Base-by-base conservation (phyloP, 345 rosid species). In the Populus deltoides region DNA sequence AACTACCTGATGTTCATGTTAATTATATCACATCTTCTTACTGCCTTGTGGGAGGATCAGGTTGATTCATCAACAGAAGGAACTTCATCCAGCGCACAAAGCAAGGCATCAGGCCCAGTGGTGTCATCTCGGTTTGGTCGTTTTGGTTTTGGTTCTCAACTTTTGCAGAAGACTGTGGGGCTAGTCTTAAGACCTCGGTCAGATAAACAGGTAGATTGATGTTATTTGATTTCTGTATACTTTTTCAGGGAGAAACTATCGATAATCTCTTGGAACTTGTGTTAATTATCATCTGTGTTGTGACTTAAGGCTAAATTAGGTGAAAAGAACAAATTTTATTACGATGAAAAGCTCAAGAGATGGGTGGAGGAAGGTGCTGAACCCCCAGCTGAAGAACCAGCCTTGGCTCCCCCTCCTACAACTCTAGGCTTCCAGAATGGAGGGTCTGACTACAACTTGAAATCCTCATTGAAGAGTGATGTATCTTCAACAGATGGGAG, bases 361-460 rank as follows among this genome's bases (percentile, higher is more conserved):
- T 94, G 99, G 99, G 94, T 94, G 72, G 98, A 97, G 87, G 97
- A 88, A 88, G 99, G 99, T 71, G 99, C 81, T 63, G 96, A 89
- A 75, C 90, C 93, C 59, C 91, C 96, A 71, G 91, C 97, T 29
- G 96, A 92, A 81, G 97, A 91, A 85, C 80, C 95, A 59, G 90
- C 92, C 29, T 76, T 90, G 77, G 84, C 97, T 45, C 98, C 98
- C 74, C 99, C 99, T 79, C 99, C 99, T 53, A 91, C 91, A 17
- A 59, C 84, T n/a, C 72, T 91, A 63, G 75, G 89, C 65, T 90
- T 90, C 82, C 91, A 86, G 86, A 96, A 88, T 76, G 95, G 95
- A 75, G 81, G 75, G 59, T 33, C 86, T 35, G 90, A 89, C 81
- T 90, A 87, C 90, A 93, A 90, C 80, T 81, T 90, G 82, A 89